Conservation (phyloP, 2,329 filamentous ascomycete species). For the Pseudogymnoascus sp. region DNA sequence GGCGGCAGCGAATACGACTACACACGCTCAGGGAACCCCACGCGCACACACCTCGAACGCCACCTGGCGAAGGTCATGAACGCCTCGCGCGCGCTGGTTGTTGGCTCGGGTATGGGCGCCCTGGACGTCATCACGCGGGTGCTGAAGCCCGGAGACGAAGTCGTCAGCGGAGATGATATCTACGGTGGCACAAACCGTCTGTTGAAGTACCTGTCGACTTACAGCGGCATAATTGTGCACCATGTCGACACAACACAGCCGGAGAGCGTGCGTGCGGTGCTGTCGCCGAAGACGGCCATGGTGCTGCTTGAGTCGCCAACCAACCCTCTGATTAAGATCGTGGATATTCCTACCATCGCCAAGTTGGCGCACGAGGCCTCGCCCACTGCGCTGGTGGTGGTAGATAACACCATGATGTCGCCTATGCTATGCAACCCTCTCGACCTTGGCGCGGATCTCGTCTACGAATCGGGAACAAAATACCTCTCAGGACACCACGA, state of each 20-base stretch:
- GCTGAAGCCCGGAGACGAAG: slow-evolving; percentile 86
- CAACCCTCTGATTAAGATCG: slow-evolving; percentile 96
- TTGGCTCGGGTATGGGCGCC: slow-evolving; percentile 95
- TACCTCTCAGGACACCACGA: slow-evolving; percentile 97
- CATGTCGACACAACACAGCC: slow-evolving; percentile 88
- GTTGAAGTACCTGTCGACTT: slow-evolving; percentile 80
- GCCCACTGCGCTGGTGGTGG: slow-evolving; percentile 70
- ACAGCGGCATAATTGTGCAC: slow-evolving; percentile 86
- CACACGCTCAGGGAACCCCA: slow-evolving; percentile 94
- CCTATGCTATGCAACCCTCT: slow-evolving; percentile 90
- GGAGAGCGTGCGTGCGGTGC: slow-evolving; percentile 56
- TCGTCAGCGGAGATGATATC: slow-evolving; percentile 91
- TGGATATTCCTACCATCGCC: slow-evolving; percentile 78
- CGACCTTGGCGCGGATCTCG: slow-evolving; percentile 87
- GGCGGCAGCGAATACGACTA: slow-evolving; percentile 93
- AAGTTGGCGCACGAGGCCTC: slow-evolving; percentile 68
- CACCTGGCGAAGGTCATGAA: slow-evolving; percentile 99
- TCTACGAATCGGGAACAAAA: slow-evolving; percentile 96
- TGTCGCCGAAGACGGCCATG: slow-evolving; percentile 82
- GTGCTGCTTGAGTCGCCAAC: slow-evolving; percentile 93
- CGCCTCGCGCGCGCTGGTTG: slow-evolving; percentile 79
- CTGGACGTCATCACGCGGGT: slow-evolving; percentile 92
- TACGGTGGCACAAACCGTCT: slow-evolving; percentile 94
- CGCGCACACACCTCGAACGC: slow-evolving; percentile 87
- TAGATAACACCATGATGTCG: slow-evolving; percentile 98